Base-by-base conservation (phyloP, 345 rosid species). In the Salix udensis region DNA sequence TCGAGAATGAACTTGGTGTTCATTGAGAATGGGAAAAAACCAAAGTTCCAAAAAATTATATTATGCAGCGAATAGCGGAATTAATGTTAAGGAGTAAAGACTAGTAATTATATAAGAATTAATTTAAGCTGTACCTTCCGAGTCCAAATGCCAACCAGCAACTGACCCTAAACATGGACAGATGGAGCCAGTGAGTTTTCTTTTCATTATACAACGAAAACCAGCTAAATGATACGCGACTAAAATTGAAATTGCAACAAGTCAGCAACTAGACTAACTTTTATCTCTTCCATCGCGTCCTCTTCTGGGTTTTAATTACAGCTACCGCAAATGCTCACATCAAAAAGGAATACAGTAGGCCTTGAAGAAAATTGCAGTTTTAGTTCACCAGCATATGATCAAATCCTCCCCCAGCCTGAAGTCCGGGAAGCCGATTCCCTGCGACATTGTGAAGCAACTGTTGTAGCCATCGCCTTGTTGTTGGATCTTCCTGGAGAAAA, bases 391-490 rank as follows among this genome's bases (percentile, higher is more conserved):
- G 79, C 97, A 82, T 60, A 72, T 92, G 99, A 55, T 92, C 98
- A 55, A 93, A 94, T 70, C 93, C 97, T 16, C 79, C 85, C 21
- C 96, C 96, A 53, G 88, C 85, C 78, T 83, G 94, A 76, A 92
- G 91, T 19, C 87, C 68, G 0, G 97, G 89, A 31, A 91, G 89
- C 42, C 92, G 91, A 74, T 77, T 88, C 81, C 78, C 88, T n/a
- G 93, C 92, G 18, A 96, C 93, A 76, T 87, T 88, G 86, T 85
- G 88, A 80, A 96, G 97, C 87, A 96, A 76, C 81, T 94, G 99
- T 30, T 94, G 93, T 79, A 94, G 90, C 98, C 98, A 94, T 81
- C 92, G 84, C 85, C 97, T 94, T 9, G 98, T 89, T 4, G 94
- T 94, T 75, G 87, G 94, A 82, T 96, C 99, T 73, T 96, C 99